Evolutionary conservation across 768 basidiomycete species (phyloP), one percentile per base, ranked within the genome.

Genomic region (Guyanaporus albipodus): DNA sequence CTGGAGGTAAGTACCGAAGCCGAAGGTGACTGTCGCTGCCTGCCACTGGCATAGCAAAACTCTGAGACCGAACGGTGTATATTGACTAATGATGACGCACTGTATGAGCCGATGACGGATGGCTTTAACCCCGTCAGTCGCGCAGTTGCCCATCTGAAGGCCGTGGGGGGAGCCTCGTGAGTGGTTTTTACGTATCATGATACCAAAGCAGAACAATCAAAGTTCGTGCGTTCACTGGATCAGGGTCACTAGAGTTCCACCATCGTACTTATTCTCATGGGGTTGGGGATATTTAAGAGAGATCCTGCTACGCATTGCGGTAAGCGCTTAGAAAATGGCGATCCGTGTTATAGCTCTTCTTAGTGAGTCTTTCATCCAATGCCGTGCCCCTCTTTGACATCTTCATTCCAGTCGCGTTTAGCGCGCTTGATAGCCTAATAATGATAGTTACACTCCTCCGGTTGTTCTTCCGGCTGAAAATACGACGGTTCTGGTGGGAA

Each of bases 401-500:
- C 28, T 29, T 17, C n/a, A 12, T 33, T 26, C 12, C 39, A 58
- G 57, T 52, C 4, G 12, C 17, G 6, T 42, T 40, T n/a, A 43
- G 27, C 21, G 27, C 42, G 8, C 4, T 52, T 22, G 27, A 51
- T 11, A 36, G 38, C 31, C 39, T 58, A 8, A 44, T 19, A 11
- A 6, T 49, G 3, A 28, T 48, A 3, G 38, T 58, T 24, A 55
- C 49, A 1, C 18, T 58, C 1, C 49, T 58, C 40, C 53, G 56
- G 4, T 15, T 59, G 24, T 36, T 37, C 1, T 46, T 58, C 32
- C 47, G 57, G 24, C 21, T 49, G 17, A 41, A 26, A n/a, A 49
- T 58, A 45, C 53, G 33, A 39, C 18, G 52, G 35, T 47, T 59
- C 27, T 53, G 57, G 57, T 60, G 60, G 57, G 60, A 62, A 44